Conservation (phyloP, 331 rosid species). For the Rhamnella rubrinervis region DNA sequence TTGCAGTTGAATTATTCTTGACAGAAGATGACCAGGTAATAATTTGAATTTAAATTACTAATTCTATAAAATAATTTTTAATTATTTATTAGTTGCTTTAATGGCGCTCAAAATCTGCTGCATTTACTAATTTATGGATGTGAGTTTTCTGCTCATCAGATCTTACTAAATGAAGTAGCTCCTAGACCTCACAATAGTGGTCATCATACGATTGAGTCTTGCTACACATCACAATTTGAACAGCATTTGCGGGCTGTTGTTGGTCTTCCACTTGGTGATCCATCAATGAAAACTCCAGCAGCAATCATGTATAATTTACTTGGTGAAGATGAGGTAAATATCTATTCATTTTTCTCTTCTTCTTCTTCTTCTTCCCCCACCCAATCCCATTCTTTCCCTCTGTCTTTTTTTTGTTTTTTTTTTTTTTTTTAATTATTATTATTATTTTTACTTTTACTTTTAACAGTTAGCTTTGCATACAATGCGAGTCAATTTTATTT, state of each 20-base stretch:
- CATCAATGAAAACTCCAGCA: conserved; percentile 77
- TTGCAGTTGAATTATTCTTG: conserved; percentile 83
- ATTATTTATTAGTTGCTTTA: not conserved
- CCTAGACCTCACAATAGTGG: conserved; percentile 94
- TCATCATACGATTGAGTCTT: conserved; percentile 84
- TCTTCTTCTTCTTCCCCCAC: not conserved
- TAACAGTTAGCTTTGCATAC: too few species aligned
- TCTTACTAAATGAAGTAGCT: conserved; percentile 86
- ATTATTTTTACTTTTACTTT: too few species aligned
- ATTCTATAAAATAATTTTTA: conserved; percentile 15
- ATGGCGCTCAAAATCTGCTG: not conserved
- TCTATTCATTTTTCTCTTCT: not conserved
- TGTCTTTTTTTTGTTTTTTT: too few species aligned
- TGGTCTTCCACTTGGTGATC: conserved; percentile 91
- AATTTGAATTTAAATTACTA: conserved; percentile 19
- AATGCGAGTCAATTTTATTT: too few species aligned
- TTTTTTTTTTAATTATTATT: too few species aligned
- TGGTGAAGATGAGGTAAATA: conserved; percentile 76
- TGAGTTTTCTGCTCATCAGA: conserved; percentile 36
- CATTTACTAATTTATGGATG: conserved; percentile 12
- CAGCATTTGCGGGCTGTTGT: conserved; percentile 89
- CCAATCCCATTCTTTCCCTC: not conserved
- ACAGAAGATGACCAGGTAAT: conserved; percentile 63
- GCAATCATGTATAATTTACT: conserved; percentile 82
- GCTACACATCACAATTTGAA: conserved; percentile 83